Evolutionary conservation across 306 rosid species (phyloP), one percentile per base, ranked within the genome.

Genomic region (Corylus heterophylla): DNA sequence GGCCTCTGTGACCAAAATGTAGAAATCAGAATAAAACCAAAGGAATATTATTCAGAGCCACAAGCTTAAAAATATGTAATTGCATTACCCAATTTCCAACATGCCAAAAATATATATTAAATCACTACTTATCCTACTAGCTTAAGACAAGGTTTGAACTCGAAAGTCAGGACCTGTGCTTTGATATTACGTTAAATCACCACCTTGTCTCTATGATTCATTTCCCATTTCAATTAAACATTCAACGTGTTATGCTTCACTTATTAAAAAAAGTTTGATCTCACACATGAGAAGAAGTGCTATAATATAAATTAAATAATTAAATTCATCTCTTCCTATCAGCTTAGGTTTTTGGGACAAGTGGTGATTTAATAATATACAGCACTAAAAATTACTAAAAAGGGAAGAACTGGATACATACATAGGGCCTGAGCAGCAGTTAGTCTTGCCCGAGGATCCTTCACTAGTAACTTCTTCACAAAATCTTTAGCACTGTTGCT

Each of bases 361-460:
- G 35, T 31, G 35, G 35, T 3, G 35, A 31, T 31, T 31, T 31
- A 31, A 31, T 31, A 66, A 63, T 56, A 83, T 77, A 69, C 73
- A 79, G 80, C 63, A 66, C 67, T 84, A 54, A 58, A 67, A 72
- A 73, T 44, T 25, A 52, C 71, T 47, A 74, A 62, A 42, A 4
- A 58, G 86, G 67, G 49, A 84, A 70, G 63, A 82, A 54, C 52
- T 13, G 76, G 79, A 45, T 37, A 86, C 97, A 76, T 91, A 96
- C 99, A 96, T 71, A 96, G 83, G 79, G 99, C 99, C 93, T 96
- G 99, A 59, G 99, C 97, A 89, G 99, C 99, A 83, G 99, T 96
- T 74, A 89, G 88, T 86, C 99, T 93, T 54, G 97, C 98, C 42
- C 96, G 88, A 55, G 97, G 98, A 85, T 96, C 99, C 90, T 96